These are phyloP conservation scores for Draba incana DNA, from an alignment of 345 rosid species.

Conservation along the genomic window DNA sequence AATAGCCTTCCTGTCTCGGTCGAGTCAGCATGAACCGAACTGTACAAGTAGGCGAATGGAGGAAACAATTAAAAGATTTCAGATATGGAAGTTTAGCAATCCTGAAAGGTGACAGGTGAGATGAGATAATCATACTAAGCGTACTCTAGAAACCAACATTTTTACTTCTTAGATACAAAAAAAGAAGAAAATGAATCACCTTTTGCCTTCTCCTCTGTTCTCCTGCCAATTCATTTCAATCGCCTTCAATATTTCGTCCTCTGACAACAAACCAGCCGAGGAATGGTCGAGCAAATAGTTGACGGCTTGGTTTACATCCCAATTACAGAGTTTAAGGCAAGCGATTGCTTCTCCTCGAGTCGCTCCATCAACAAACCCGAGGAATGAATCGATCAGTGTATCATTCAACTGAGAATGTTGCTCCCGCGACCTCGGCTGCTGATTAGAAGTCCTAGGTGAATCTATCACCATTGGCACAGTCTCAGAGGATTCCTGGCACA, in stretches of 20 bases:
- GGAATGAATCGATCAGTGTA: too few species aligned
- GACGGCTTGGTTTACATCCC: not conserved
- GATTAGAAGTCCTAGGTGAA: too few species aligned
- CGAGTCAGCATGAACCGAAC: not conserved
- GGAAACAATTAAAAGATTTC: not conserved
- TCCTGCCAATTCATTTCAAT: too few species aligned
- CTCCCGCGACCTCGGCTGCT: too few species aligned
- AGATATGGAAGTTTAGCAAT: conserved; percentile 9
- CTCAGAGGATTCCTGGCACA: too few species aligned
- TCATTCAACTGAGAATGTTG: too few species aligned
- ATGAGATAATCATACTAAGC: not conserved
- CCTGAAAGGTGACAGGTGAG: too few species aligned
- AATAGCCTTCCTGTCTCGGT: not conserved
- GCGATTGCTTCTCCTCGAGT: not conserved
- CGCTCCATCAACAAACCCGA: too few species aligned
- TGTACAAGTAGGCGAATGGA: not conserved
- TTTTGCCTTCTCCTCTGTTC: not conserved
- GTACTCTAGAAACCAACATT: not conserved
- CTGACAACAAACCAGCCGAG: too few species aligned
- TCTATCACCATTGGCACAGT: too few species aligned
- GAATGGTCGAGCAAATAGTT: not conserved
- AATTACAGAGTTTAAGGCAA: not conserved
- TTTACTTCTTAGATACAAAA: conserved; percentile 8
- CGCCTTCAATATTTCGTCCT: too few species aligned
- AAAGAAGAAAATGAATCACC: conserved; percentile 7